A percentile compares a stretch with the other conserved stretches of the same genome.
Evolutionary conservation across 129 eudicot genomes (phyloP).

Genomic region (Chrysanthemum makinoi): DNA sequence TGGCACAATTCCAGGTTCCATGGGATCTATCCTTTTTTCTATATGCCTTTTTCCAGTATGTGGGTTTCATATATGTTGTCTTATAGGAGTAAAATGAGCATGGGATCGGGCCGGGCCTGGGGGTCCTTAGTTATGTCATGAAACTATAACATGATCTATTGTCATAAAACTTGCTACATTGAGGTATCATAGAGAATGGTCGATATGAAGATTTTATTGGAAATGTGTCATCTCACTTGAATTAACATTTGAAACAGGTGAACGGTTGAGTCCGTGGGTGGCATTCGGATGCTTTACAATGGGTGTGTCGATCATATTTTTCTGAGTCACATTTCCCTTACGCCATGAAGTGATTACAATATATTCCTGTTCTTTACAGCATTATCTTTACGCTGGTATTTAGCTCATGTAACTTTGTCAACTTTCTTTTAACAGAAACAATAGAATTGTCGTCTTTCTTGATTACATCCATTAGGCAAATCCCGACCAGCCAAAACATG

Average conservation of each 20-base stretch:
- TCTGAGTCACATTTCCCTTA: slow-evolving; percentile 32
- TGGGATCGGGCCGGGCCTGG: not conserved
- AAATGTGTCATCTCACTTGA: slow-evolving; percentile 6
- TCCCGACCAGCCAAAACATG: not conserved
- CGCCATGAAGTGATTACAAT: not conserved
- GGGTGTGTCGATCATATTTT: slow-evolving; percentile 85
- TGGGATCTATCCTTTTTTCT: slow-evolving; percentile 1
- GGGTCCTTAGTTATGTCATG: not conserved
- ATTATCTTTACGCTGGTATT: slow-evolving; percentile 1
- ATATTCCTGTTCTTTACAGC: not conserved
- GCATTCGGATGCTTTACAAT: slow-evolving; percentile 81
- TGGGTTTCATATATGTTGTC: slow-evolving; percentile 19
- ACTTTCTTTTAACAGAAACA: not conserved
- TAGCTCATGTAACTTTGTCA: not conserved
- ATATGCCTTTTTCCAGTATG: not conserved
- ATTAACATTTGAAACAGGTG: slow-evolving; percentile 50
- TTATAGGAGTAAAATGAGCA: not conserved
- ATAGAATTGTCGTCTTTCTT: not conserved
- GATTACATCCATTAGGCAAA: not conserved
- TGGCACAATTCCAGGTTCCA: slow-evolving; percentile 3
- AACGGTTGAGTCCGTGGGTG: slow-evolving; percentile 93
- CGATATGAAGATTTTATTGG: not conserved
- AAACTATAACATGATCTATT: not conserved
- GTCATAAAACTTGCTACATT: not conserved
- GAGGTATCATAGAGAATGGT: slow-evolving; percentile 1